Evolutionary conservation across 2,329 filamentous ascomycete species (phyloP), one percentile per base, ranked within the genome.

Genomic region (Aureobasidium sp.): DNA sequence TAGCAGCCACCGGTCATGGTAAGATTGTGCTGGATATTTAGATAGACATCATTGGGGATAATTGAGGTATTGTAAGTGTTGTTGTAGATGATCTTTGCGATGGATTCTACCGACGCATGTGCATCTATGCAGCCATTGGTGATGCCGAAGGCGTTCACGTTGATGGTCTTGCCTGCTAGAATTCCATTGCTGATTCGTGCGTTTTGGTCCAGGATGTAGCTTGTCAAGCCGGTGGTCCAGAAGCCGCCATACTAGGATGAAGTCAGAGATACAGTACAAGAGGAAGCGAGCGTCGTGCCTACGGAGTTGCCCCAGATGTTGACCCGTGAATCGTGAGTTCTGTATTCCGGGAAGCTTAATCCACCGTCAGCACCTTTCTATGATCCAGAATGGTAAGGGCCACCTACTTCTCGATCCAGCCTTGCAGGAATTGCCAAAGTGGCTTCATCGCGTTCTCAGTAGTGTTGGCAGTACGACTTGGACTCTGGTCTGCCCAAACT

Each of bases 201-300:
- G 66, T 90, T 90, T 72, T 89, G 85, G 58, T 80, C 69, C 66
- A 86, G 77, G 60, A 80, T 80, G 62, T 76, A 74, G 8, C 74
- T 67, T 15, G 84, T 83, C 65, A 87, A 86, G 4, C 81, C 75
- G 2, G 86, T 85, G 0, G 84, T 86, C 67, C 87, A 90, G 62
- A 84, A 81, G 11, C 87, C 88, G 11, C 66, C 68, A 42, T 71
- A 72, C 6, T 52, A 47, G 1, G 66, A 63, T 50, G 67, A 62
- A n/a, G 21, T 5, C 64, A 65, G 15, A 53, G 55, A 21, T 21
- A 21, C 16, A 63, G 45, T 10, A 25, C 2, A 15, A 16, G 4
- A 6, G 10, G 0, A 16, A 16, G 7, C 6, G 21, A 27, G 30
- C 3, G 2, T 0, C 10, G 4, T 15, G 27, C 49, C 2, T 29